Percentiles rank a stretch among this genome's conserved stretches.
These are phyloP conservation scores for Wickerhamomyces bovis DNA, from an alignment of 805 yeast species.

Conservation along the genomic window DNA sequence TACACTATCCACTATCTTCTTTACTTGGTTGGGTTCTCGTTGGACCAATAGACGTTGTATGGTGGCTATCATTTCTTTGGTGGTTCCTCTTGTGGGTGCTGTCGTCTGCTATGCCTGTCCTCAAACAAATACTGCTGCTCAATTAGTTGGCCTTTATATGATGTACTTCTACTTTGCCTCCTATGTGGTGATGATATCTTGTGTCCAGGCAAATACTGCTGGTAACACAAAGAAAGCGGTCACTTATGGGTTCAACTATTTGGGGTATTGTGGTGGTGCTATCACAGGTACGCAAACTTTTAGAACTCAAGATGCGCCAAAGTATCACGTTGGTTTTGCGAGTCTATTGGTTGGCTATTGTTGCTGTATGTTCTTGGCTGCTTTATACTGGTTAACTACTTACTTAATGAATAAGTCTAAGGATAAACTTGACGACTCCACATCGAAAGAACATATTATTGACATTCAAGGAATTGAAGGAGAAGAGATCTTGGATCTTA, in stretches of 20 bases:
- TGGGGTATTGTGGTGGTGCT: constrained; percentile 38
- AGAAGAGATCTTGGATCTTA: constrained; percentile 32
- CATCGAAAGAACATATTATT: not conserved
- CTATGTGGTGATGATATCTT: constrained; percentile 28
- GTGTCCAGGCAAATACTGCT: constrained; percentile 37
- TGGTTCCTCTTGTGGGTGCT: constrained; percentile 25
- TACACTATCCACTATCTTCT: constrained; percentile 24
- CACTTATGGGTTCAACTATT: constrained; percentile 30
- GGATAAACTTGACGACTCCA: constrained; percentile 3
- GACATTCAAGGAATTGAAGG: constrained; percentile 27
- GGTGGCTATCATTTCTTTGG: constrained; percentile 21
- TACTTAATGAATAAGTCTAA: constrained; percentile 29
- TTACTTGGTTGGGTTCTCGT: constrained; percentile 29
- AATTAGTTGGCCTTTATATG: constrained; percentile 23
- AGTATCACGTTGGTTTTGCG: constrained; percentile 38
- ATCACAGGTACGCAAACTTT: constrained; percentile 45
- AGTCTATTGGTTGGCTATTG: constrained; percentile 37
- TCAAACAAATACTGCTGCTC: constrained; percentile 24
- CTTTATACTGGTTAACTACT: constrained; percentile 28
- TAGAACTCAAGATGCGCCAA: constrained; percentile 35
- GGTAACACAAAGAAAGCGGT: constrained; percentile 40
- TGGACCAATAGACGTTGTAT: constrained; percentile 26
- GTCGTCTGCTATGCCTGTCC: constrained; percentile 21
- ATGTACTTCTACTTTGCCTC: constrained; percentile 31
- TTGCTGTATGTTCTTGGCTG: constrained; percentile 32